Evolutionary conservation across 805 yeast genomes (phyloP).

Genomic region (Metschnikowia borealis): DNA sequence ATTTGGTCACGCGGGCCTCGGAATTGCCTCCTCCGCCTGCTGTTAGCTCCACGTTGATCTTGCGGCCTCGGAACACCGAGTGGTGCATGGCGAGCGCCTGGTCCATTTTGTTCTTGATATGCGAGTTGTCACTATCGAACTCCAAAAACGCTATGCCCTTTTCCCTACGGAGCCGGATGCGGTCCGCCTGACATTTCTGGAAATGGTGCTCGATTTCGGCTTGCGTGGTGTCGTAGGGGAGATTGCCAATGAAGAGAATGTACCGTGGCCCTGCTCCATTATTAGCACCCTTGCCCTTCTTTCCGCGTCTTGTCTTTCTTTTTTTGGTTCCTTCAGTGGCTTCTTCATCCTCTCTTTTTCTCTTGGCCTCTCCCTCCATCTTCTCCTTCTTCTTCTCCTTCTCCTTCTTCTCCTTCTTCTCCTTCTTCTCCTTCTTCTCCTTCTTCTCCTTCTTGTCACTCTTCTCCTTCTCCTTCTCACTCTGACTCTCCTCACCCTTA

Average conservation of each 20-base stretch:
- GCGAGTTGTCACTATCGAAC: constrained; percentile 54
- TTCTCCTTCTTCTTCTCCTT: constrained; percentile 11
- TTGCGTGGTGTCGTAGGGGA: constrained; percentile 68
- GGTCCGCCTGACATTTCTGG: constrained; percentile 66
- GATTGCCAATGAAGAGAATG: constrained; percentile 83
- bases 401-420: constrained; percentile 15
- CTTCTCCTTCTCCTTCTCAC: too few relatives aligned
- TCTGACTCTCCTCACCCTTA: too few relatives aligned
- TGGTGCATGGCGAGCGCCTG: constrained; percentile 83
- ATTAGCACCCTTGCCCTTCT: constrained; percentile 58
- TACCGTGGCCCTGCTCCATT: constrained; percentile 59
- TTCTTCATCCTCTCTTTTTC: constrained; percentile 26
- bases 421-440: too few relatives aligned
- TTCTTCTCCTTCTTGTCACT: too few relatives aligned
- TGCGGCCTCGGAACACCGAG: constrained; percentile 60
- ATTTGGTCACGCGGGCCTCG: constrained; percentile 53
- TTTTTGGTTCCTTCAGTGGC: constrained; percentile 46
- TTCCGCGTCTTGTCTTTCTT: constrained; percentile 74
- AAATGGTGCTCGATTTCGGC: constrained; percentile 68
- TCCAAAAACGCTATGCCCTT: constrained; percentile 93
- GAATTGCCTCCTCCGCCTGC: constrained; percentile 99
- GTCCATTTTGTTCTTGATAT: constrained; percentile 77
- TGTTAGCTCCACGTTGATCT: constrained; percentile 91
- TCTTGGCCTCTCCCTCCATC: constrained; percentile 25
- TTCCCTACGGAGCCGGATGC: constrained; percentile 72